Evolutionary conservation across 2,329 filamentous ascomycete species (phyloP).

Genomic region (Diaporthe sp.): DNA sequence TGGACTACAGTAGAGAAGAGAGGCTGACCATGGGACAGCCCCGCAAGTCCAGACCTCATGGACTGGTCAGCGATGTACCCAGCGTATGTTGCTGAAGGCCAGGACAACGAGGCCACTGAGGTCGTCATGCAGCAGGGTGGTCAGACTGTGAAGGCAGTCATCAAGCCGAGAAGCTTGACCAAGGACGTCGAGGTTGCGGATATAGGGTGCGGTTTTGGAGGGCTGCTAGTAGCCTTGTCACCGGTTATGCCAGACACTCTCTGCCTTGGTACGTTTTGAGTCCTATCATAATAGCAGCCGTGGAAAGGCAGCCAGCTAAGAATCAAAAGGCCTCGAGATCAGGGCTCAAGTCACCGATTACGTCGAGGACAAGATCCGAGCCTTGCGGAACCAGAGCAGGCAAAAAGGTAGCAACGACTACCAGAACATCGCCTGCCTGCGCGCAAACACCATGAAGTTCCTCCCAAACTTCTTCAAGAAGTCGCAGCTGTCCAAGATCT

Average conservation of each 20-base stretch:
- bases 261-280: conserved; percentile 76
- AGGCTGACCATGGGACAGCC: conserved; percentile 64
- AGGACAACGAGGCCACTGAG: conserved; percentile 41
- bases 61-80: conserved; percentile 92
- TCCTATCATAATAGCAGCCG: background rate
- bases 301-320: conserved; percentile 2
- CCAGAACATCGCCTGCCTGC: conserved; percentile 89
- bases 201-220: conserved; percentile 97
- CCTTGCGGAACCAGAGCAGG: conserved; percentile 76
- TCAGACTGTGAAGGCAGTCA: conserved; percentile 38
- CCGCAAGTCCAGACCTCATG: conserved; percentile 83
- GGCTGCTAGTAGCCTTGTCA: conserved; percentile 86
- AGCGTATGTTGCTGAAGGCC: conserved; percentile 67
- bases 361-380: conserved; percentile 87
- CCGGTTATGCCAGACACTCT: conserved; percentile 85
- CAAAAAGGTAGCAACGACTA: conserved; percentile 65
- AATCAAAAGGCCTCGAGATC: conserved; percentile 83
- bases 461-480: conserved; percentile 96
- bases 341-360: conserved; percentile 90
- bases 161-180: conserved; percentile 56
- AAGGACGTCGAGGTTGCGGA: conserved; percentile 92
- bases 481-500: conserved; percentile 87
- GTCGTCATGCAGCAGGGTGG: conserved; percentile 29
- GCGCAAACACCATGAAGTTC: conserved; percentile 99
- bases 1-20: no score